phyloP scores from a whole-genome alignment of 495 filamentous ascomycete genomes.

The Glonium stellatum region DNA sequence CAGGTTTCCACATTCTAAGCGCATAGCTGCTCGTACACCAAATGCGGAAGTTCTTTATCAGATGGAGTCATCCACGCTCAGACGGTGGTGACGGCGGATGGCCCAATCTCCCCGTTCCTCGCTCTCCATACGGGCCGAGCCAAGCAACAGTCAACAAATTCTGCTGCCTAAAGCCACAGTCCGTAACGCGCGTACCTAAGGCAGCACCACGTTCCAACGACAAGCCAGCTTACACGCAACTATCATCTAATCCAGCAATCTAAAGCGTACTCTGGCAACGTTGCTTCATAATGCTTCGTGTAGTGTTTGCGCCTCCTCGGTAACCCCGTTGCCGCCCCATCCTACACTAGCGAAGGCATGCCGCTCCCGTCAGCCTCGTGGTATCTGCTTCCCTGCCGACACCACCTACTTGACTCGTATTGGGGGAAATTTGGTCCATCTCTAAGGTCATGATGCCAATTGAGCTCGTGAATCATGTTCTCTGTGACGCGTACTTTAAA shows the following conservation, averaged over 20 bases:
- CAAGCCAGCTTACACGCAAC: too few species aligned
- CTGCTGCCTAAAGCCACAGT: conserved; percentile 21
- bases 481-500: conserved; percentile 17
- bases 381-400: too few species aligned
- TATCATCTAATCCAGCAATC: too few species aligned
- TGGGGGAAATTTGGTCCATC: background rate
- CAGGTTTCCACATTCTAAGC: too few species aligned
- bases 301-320: too few species aligned
- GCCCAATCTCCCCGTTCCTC: conserved; percentile 6
- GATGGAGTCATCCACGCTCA: conserved; percentile 8
- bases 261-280: too few species aligned
- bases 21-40: too few species aligned
- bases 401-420: background rate
- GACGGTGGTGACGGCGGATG: conserved; percentile 1
- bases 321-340: too few species aligned
- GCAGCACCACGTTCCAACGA: too few species aligned
- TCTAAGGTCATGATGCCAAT: background rate
- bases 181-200: conserved; percentile 7
- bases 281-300: too few species aligned
- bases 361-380: too few species aligned
- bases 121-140: conserved; percentile 2
- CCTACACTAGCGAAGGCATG: too few species aligned
- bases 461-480: conserved; percentile 17
- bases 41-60: conserved; percentile 8
- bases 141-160: conserved; percentile 12